A percentile compares a stretch with the other conserved stretches of the same genome.
These are phyloP conservation scores for Carallia brachiata DNA, from an alignment of 345 rosid genomes.

Conservation along the genomic window DNA sequence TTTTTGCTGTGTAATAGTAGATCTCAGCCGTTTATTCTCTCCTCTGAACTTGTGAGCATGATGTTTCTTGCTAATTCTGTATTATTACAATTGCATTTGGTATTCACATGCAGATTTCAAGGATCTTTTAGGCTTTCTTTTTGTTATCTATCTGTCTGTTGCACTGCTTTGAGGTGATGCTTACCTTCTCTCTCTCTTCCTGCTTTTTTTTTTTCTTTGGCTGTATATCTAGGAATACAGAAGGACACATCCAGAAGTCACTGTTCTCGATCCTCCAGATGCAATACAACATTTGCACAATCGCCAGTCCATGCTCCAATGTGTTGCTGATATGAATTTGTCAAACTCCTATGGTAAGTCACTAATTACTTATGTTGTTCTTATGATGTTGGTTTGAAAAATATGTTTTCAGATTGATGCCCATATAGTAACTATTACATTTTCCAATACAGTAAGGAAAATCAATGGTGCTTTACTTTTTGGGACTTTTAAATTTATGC, in stretches of 20 bases:
- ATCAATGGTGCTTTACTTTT: neutral
- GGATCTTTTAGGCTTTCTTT: neutral
- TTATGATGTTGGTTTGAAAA: neutral
- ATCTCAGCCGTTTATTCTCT: too few relatives aligned
- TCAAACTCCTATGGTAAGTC: slow-evolving; percentile 46
- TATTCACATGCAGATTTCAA: neutral
- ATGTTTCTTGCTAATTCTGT: neutral
- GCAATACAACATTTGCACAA: slow-evolving; percentile 70
- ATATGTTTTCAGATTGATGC: neutral
- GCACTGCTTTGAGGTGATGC: neutral
- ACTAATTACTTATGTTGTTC: neutral
- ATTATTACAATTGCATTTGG: neutral
- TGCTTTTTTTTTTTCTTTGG: neutral
- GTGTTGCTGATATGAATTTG: slow-evolving; percentile 77
- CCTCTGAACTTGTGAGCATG: neutral
- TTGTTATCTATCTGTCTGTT: neutral
- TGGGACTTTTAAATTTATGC: slow-evolving; percentile 3
- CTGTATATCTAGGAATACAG: slow-evolving; percentile 53
- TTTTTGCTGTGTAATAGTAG: too few relatives aligned
- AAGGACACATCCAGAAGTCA: slow-evolving; percentile 67
- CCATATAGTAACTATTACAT: neutral
- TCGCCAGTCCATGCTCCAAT: slow-evolving; percentile 80
- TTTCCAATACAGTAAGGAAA: neutral
- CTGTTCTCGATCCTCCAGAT: slow-evolving; percentile 85
- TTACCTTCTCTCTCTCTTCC: neutral